Base-by-base conservation (phyloP, 495 filamentous ascomycete species). In the Cercophora sp. region DNA sequence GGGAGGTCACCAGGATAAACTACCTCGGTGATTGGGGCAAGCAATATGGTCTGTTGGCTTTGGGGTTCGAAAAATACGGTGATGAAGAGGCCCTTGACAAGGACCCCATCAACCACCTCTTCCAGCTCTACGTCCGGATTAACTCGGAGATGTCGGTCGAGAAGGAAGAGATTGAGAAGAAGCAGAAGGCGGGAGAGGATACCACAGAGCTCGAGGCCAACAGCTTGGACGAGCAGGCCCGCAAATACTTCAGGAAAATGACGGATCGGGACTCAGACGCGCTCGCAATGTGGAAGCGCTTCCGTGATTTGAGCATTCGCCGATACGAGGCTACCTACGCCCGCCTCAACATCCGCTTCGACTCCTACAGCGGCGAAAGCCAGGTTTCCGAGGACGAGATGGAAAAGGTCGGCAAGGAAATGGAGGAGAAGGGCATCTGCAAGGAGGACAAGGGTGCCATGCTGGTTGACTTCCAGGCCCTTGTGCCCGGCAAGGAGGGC, bases 331-430 rank as follows among this genome's bases (percentile, higher is more conserved):
- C 66, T 4, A 76, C 67, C 1, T 69, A 69, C 45, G 66, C 62
- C 39, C 66, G 66, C 48, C 59, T 69, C 16, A 96, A 96, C 71
- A 96, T 98, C 63, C 77, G 83, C 51, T 98, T 91, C 60, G 91
- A 96, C 65, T 85, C 89, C 47, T 98, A 98, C 75, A 87, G 86
- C 27, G 92, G 92, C 27, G 93, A 98, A 70, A 92, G 87, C n/a
- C 88, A 94, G 63, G 87, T 98, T 45, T 80, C 82, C 50, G 80
- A 85, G 57, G 87, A 88, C 63, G 83, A 82, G 55, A 96, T 98
- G 89, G 80, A 84, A 34, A 72, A 72, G 48, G 75, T 81, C 13
- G 85, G 82, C 24, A 65, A 72, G 45, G 66, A 76, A 56, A 82
- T 96, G 79, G 76, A 81, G 63, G 81, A 88, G 48, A 82, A 80